Evolutionary conservation across 805 yeast genomes (phyloP).

Genomic region (Kurtzmaniella fragi): DNA sequence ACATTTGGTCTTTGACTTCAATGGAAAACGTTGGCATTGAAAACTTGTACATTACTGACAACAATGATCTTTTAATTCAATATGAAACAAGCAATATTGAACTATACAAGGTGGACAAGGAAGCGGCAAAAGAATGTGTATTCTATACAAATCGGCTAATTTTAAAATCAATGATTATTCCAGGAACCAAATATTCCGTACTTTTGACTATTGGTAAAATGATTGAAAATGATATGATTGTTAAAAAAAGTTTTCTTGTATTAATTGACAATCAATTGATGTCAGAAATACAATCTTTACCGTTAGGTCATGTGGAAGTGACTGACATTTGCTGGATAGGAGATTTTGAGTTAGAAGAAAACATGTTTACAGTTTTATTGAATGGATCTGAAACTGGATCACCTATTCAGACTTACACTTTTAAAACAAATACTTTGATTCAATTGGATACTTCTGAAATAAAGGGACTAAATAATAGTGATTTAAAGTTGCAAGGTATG

Average conservation of each 20-base stretch:
- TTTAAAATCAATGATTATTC: constrained; percentile 11
- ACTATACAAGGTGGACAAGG: background rate
- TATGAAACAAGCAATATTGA: background rate
- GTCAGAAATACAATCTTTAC: constrained; percentile 7
- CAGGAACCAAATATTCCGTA: constrained; percentile 8
- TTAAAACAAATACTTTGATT: constrained; percentile 3
- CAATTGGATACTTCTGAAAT: constrained; percentile 4
- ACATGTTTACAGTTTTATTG: constrained; percentile 12
- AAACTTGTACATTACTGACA: constrained; percentile 8
- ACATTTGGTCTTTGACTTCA: constrained; percentile 4
- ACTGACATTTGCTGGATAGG: constrained; percentile 13
- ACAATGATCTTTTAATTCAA: constrained; percentile 6
- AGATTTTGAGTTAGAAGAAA: background rate
- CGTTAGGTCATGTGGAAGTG: constrained; percentile 9
- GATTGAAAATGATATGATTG: background rate
- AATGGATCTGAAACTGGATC: constrained; percentile 6
- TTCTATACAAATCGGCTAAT: constrained; percentile 13
- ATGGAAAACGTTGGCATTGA: constrained; percentile 5
- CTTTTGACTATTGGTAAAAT: constrained; percentile 9
- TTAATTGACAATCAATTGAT: constrained; percentile 11
- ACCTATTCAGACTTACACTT: background rate
- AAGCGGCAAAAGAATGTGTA: constrained; percentile 2
- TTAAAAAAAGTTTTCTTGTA: constrained; percentile 11
- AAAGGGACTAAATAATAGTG: background rate
- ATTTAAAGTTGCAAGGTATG: background rate